These are phyloP conservation scores for Hortiboletus campestris DNA, from an alignment of 768 basidiomycete species.

Conservation along the genomic window DNA sequence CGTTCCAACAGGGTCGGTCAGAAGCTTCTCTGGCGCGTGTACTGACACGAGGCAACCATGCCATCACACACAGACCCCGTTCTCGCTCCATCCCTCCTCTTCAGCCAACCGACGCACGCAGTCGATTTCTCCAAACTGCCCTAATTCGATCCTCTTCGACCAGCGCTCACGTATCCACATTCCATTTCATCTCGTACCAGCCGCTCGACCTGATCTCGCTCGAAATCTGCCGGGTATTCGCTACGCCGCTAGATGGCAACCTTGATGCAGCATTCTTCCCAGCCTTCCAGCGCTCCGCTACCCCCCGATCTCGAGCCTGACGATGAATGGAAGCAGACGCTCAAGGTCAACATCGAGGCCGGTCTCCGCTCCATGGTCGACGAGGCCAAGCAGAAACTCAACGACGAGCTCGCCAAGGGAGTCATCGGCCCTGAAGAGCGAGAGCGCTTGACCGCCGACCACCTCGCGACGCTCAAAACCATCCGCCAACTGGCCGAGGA, in stretches of 20 bases:
- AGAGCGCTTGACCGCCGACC: constrained; percentile 39
- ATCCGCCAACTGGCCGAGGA: constrained; percentile 48
- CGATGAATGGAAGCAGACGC: constrained; percentile 50
- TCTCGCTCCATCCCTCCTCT: constrained; percentile 21
- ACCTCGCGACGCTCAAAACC: constrained; percentile 40
- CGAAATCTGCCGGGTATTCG: constrained; percentile 1
- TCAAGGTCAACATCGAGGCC: constrained; percentile 52
- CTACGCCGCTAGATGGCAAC: constrained; percentile 24
- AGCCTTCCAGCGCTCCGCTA: constrained; percentile 5
- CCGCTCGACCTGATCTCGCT: not conserved
- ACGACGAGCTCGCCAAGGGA: constrained; percentile 47
- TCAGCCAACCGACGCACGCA: constrained; percentile 17
- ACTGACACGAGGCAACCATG: constrained; percentile 54
- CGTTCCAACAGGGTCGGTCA: not conserved
- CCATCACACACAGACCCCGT: constrained; percentile 39
- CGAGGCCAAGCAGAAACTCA: constrained; percentile 60
- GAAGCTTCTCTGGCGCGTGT: constrained; percentile 43
- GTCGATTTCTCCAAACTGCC: constrained; percentile 10
- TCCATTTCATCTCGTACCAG: not conserved
- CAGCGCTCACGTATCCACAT: not conserved
- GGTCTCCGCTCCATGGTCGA: constrained; percentile 43
- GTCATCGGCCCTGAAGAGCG: constrained; percentile 34
- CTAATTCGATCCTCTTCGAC: constrained; percentile 3
- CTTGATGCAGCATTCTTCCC: constrained; percentile 17
- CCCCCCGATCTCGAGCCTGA: constrained; percentile 45